These are phyloP conservation scores for Isabelozyma gotoi DNA, from an alignment of 805 yeast genomes.

Conservation along the genomic window DNA sequence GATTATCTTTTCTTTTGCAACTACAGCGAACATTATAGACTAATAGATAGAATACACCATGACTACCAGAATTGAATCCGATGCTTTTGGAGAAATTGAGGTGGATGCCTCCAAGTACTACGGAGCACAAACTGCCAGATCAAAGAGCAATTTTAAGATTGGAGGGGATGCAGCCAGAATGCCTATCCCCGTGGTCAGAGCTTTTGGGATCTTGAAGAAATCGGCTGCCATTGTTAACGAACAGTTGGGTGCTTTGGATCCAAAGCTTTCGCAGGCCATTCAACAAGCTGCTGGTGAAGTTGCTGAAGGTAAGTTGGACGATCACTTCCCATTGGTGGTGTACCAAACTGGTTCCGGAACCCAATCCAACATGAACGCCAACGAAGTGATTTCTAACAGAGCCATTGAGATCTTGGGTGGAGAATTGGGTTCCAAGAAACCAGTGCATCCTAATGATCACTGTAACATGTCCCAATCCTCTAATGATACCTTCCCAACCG, in stretches of 20 bases:
- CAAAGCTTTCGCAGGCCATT: constrained; percentile 30
- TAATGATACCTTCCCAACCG: constrained; percentile 42
- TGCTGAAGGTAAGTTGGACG: constrained; percentile 37
- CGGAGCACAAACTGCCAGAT: constrained; percentile 42
- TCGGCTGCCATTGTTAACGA: constrained; percentile 40
- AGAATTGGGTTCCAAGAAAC: constrained; percentile 33
- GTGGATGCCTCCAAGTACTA: constrained; percentile 35
- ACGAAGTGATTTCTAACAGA: constrained; percentile 38
- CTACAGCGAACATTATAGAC: neutral
- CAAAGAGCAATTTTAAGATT: constrained; percentile 36
- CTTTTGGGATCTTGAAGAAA: constrained; percentile 38
- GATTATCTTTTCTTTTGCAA: neutral
- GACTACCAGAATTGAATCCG: constrained; percentile 27
- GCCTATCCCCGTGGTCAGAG: constrained; percentile 34
- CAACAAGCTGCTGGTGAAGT: constrained; percentile 38
- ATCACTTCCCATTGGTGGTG: constrained; percentile 41
- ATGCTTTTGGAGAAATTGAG: constrained; percentile 39
- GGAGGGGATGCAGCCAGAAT: constrained; percentile 33
- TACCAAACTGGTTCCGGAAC: constrained; percentile 43
- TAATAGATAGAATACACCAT: neutral
- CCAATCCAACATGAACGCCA: constrained; percentile 41
- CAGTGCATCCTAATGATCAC: constrained; percentile 42
- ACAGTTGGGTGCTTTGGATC: constrained; percentile 30
- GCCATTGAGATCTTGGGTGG: constrained; percentile 42
- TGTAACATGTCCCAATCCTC: constrained; percentile 40